Conservation (phyloP, 345 rosid species). For the Eucalyptus leucophloia region DNA sequence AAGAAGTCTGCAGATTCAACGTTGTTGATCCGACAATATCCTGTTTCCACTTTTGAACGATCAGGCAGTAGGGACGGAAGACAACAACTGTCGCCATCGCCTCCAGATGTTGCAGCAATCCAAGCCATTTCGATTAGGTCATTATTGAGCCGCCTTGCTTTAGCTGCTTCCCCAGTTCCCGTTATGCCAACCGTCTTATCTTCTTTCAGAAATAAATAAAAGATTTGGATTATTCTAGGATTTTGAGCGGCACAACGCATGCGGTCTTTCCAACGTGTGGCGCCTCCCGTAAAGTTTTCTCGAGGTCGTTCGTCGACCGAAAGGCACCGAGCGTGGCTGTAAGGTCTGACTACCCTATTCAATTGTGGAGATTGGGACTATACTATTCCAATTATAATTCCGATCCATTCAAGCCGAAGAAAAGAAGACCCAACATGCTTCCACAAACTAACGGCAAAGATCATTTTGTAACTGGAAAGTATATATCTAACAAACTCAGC, state of each 20-base stretch:
- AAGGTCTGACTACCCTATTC: neutral
- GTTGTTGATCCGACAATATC: too few species aligned
- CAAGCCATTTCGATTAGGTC: neutral
- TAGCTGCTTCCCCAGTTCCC: neutral
- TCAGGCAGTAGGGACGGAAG: too few species aligned
- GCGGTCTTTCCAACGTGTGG: neutral
- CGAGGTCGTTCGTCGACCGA: neutral
- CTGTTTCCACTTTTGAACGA: too few species aligned
- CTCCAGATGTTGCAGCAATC: neutral
- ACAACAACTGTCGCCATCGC: neutral
- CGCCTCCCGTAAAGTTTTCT: neutral
- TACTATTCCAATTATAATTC: neutral
- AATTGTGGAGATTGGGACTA: neutral
- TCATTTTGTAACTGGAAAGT: too few species aligned
- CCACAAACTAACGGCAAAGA: neutral
- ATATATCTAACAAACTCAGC: too few species aligned
- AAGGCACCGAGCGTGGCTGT: neutral
- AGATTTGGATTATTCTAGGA: neutral
- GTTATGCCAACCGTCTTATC: neutral
- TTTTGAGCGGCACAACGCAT: neutral
- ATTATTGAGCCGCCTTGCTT: neutral
- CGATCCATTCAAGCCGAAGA: neutral
- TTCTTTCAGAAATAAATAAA: neutral
- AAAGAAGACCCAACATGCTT: neutral
- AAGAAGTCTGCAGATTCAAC: neutral